Evolutionary conservation across 768 basidiomycete species (phyloP).

Genomic region (Suillus placidus): DNA sequence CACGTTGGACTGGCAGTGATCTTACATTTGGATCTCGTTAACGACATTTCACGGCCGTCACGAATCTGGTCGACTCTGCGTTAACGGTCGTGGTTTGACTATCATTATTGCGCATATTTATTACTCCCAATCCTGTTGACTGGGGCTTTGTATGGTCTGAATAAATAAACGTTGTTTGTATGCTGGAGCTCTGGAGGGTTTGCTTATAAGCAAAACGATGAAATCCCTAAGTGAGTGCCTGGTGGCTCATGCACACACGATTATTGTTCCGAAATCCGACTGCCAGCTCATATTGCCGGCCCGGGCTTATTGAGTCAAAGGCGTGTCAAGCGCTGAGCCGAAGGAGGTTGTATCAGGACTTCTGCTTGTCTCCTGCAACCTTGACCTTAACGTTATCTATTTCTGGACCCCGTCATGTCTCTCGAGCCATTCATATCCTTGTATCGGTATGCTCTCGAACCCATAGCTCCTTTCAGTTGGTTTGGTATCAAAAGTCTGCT

Average conservation of each 20-base stretch:
- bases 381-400: background rate
- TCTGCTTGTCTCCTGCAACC: background rate
- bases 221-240: background rate
- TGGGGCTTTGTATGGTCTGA: conserved; percentile 18
- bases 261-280: background rate
- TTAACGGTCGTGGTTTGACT: background rate
- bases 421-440: conserved; percentile 47
- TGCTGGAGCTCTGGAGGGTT: background rate
- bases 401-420: conserved; percentile 29
- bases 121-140: conserved; percentile 10
- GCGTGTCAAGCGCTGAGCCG: background rate
- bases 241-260: background rate
- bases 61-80: too few species aligned
- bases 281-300: background rate
- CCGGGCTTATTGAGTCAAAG: background rate
- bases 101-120: background rate
- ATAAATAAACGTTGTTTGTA: background rate
- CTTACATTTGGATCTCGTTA: background rate
- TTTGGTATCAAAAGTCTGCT: conserved; percentile 59
- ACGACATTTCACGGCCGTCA: background rate
- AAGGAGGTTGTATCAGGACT: background rate
- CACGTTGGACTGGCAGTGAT: background rate
- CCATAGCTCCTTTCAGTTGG: conserved; percentile 69
- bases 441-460: conserved; percentile 56
- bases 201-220: background rate